Conservation (phyloP, 306 rosid genomes). For the Ammopiptanthus mongolicus region DNA sequence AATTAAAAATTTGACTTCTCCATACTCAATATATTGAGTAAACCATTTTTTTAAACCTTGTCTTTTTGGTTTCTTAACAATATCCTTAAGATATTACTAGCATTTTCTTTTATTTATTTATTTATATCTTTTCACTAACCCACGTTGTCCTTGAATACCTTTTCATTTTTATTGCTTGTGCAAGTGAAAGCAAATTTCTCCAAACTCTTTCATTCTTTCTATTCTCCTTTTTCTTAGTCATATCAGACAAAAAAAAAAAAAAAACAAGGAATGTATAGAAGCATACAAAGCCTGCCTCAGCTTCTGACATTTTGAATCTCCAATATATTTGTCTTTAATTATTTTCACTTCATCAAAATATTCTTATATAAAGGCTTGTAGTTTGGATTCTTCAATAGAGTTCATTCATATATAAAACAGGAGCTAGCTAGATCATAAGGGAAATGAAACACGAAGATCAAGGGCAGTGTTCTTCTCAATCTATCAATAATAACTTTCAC, state of each 20-base stretch:
- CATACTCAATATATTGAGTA: too few species aligned
- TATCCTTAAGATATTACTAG: too few species aligned
- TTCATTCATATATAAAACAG: neutral
- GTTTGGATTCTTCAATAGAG: constrained; percentile 23
- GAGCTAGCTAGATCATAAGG: neutral
- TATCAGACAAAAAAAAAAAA: constrained; percentile 11
- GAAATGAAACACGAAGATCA: constrained; percentile 62
- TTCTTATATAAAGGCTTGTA: constrained; percentile 23
- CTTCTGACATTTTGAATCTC: constrained; percentile 32
- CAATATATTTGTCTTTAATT: neutral
- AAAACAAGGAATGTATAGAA: neutral
- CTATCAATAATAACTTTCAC: constrained; percentile 53
- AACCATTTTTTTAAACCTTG: too few species aligned
- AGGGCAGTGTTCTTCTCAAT: constrained; percentile 73
- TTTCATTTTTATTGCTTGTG: constrained; percentile 29
- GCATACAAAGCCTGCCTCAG: constrained; percentile 13
- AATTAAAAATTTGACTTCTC: too few species aligned
- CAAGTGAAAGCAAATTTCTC: constrained; percentile 20
- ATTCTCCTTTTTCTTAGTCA: constrained; percentile 13
- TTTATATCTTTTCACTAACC: constrained; percentile 30
- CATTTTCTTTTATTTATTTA: too few species aligned
- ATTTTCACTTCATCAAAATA: neutral
- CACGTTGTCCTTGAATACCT: constrained; percentile 16
- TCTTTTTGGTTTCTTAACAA: too few species aligned
- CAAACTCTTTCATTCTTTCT: constrained; percentile 18